Evolutionary conservation across 169 alveolate species (phyloP), one percentile per base, ranked within the genome.

Genomic region (Eimeria falciformis): DNA sequence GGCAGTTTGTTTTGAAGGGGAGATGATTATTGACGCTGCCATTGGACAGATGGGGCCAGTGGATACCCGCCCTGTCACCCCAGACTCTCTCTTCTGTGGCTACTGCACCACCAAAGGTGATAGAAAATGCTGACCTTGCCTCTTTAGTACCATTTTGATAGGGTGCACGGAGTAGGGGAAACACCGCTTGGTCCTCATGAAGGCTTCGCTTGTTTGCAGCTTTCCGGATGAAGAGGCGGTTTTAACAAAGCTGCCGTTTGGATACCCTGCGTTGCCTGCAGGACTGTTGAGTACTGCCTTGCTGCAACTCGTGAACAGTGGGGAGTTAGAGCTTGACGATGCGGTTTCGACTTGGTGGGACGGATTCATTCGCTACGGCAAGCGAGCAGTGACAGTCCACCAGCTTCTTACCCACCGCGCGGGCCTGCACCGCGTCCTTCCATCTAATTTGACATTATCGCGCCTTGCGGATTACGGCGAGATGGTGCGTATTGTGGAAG

Each of bases 331-430:
- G 56, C 94, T 95, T 47, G 96, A 93, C 40, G 97, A 95, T 66
- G 93, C 91, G 73, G 94, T 95, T 7, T 94, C 95, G 37, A 94
- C 93, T 46, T 95, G 95, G 93, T 95, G 97, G 96, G 97, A 95
- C 68, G 97, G 96, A 27, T 95, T 95, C 83, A 90, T 95, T 56
- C 93, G 97, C 45, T 92, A 94, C 90, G 95, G 95, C 58, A 95
- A 95, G 69, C 91, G 94, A 58, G 92, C 91, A 71, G 45, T 95
- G 37, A 95, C 97, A 17, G 78, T 95, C 50, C 90, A 93, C 58
- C 95, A 95, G 58, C 62, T 95, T 21, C 93, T 95, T n/a, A 75
- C 94, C 45, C 96, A 95, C 68, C 88, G 94, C 40, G 94, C 96
- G n/a, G 96, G 96, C 29, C 94, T 94, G 21, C 95, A 90, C 58